These are phyloP conservation scores for Ramaria rubella DNA, from an alignment of 768 basidiomycete genomes.

Conservation along the genomic window DNA sequence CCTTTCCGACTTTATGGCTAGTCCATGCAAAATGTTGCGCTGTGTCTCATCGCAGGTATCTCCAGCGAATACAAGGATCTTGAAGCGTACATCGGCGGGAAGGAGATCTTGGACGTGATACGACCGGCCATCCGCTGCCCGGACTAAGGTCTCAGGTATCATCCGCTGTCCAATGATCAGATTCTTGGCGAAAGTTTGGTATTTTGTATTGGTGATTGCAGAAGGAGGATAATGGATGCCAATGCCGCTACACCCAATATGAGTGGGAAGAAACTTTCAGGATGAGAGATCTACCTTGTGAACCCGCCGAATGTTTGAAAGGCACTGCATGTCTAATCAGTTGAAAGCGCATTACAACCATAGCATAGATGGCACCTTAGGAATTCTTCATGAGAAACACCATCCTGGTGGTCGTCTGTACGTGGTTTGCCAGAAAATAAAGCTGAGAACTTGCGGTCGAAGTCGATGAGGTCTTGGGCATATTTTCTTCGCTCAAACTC, in stretches of 20 bases:
- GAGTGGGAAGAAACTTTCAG: background rate
- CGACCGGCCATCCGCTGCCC: slow-evolving; percentile 44
- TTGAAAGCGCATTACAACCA: background rate
- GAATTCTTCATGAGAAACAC: slow-evolving; percentile 44
- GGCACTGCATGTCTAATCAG: slow-evolving; percentile 25
- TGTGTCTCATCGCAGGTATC: slow-evolving; percentile 30
- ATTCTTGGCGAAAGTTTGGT: slow-evolving; percentile 34
- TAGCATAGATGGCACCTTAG: slow-evolving; percentile 27
- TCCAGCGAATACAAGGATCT: slow-evolving; percentile 49
- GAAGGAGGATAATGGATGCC: slow-evolving; percentile 48
- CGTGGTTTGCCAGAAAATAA: slow-evolving; percentile 66
- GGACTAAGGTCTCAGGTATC: slow-evolving; percentile 41
- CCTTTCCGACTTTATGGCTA: slow-evolving; percentile 29
- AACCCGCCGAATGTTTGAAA: slow-evolving; percentile 51
- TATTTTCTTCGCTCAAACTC: slow-evolving; percentile 61
- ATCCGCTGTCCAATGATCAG: slow-evolving; percentile 48
- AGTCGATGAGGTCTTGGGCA: slow-evolving; percentile 66
- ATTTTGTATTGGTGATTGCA: slow-evolving; percentile 32
- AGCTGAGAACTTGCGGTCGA: slow-evolving; percentile 57
- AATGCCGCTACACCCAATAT: slow-evolving; percentile 30
- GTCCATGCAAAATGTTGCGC: slow-evolving; percentile 21
- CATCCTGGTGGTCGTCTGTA: slow-evolving; percentile 38
- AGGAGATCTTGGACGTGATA: slow-evolving; percentile 49
- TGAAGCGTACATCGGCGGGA: slow-evolving; percentile 47
- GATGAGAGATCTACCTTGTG: slow-evolving; percentile 20